phyloP scores from a whole-genome alignment of 2,329 filamentous ascomycete species.

The Pseudofabraea citricarpa region DNA sequence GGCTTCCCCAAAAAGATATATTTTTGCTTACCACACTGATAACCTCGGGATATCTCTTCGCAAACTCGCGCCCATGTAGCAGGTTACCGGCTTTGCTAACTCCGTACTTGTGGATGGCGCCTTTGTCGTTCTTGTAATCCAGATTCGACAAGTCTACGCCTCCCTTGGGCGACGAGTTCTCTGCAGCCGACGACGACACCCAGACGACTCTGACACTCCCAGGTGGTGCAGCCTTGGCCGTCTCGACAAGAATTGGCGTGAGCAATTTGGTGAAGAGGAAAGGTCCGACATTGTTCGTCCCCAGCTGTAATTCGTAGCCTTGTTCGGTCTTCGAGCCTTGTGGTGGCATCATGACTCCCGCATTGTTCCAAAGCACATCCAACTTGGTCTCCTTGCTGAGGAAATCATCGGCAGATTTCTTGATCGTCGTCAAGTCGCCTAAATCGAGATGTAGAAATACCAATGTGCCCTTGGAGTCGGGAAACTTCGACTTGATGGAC shows the following conservation, averaged over 20 bases:
- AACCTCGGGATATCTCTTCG: slow-evolving; percentile 17
- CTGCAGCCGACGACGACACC: slow-evolving; percentile 26
- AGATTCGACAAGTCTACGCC: slow-evolving; percentile 22
- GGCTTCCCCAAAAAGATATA: too few relatives aligned
- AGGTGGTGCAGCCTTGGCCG: slow-evolving; percentile 20
- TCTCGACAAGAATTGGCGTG: slow-evolving; percentile 27
- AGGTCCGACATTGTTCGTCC: slow-evolving; percentile 32
- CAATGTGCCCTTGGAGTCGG: slow-evolving; percentile 29
- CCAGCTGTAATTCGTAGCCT: slow-evolving; percentile 32
- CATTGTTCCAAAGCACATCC: slow-evolving; percentile 36
- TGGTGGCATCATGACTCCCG: slow-evolving; percentile 33
- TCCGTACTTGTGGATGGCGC: slow-evolving; percentile 16
- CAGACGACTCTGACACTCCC: slow-evolving; percentile 30
- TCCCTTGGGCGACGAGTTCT: slow-evolving; percentile 12
- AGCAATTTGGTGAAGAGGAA: slow-evolving; percentile 35
- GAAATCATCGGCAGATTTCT: slow-evolving; percentile 32
- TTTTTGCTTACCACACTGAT: slow-evolving; percentile 23
- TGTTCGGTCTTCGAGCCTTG: slow-evolving; percentile 27
- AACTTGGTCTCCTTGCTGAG: slow-evolving; percentile 29
- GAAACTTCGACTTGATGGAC: slow-evolving; percentile 28
- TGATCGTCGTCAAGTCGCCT: slow-evolving; percentile 33
- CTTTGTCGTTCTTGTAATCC: slow-evolving; percentile 16
- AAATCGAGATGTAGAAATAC: slow-evolving; percentile 34
- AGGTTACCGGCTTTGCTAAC: slow-evolving; percentile 23
- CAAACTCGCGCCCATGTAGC: slow-evolving; percentile 19